phyloP scores from a whole-genome alignment of 768 basidiomycete species.

The Lentinula detonsa region DNA sequence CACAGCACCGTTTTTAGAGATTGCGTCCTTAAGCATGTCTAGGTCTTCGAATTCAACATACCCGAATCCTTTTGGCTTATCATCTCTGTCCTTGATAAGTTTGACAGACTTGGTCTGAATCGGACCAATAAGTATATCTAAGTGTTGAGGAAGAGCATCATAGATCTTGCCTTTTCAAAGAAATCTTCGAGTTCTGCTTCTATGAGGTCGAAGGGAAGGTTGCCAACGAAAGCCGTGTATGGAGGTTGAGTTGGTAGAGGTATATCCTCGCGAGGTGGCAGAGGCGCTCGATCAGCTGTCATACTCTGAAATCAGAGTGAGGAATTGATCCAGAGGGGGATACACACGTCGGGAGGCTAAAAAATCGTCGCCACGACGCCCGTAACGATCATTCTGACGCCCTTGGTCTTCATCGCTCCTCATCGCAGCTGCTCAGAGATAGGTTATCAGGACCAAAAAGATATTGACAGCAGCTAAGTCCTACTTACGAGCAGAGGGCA shows the following conservation, averaged over 20 bases:
- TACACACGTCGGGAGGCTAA: conserved; percentile 52
- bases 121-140: neutral
- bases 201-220: conserved; percentile 87
- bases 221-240: conserved; percentile 95
- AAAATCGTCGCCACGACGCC: conserved; percentile 60
- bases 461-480: neutral
- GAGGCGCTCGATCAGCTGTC: conserved; percentile 48
- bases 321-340: neutral
- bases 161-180: conserved; percentile 63
- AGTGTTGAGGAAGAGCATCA: neutral
- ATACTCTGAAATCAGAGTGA: neutral
- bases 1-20: conserved; percentile 67
- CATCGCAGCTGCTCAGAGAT: conserved; percentile 48
- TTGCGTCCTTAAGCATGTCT: conserved; percentile 80
- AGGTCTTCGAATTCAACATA: conserved; percentile 93
- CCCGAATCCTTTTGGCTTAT: conserved; percentile 96
- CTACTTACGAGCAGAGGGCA: conserved; percentile 89
- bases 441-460: conserved; percentile 9
- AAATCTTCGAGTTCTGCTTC: conserved; percentile 79
- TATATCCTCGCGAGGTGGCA: conserved; percentile 76
- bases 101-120: conserved; percentile 76
- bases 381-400: conserved; percentile 48
- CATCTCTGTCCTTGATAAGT: conserved; percentile 89
- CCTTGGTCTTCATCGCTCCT: conserved; percentile 61
- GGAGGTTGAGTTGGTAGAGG: conserved; percentile 95